Conservation (phyloP, 208 protist species). For the Angomonas ambiguus region DNA sequence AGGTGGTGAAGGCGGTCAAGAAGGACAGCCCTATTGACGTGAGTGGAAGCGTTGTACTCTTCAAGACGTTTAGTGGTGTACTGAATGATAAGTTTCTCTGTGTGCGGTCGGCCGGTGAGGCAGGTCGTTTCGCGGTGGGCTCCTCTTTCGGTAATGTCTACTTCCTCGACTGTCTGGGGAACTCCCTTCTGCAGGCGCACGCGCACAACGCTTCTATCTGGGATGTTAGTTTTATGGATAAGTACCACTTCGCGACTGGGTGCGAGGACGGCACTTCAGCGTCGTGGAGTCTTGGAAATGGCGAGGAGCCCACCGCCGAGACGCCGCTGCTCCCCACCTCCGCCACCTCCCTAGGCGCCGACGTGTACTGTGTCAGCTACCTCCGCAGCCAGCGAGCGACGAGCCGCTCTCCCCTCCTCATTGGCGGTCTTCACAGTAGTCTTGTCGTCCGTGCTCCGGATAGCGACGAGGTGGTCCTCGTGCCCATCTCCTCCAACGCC, state of each 20-base stretch:
- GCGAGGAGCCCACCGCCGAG: slow-evolving; percentile 14
- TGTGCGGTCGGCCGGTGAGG: slow-evolving; percentile 47
- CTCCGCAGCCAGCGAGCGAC: slow-evolving; percentile 25
- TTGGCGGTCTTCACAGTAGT: slow-evolving; percentile 67
- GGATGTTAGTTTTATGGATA: slow-evolving; percentile 69
- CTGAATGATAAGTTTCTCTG: slow-evolving; percentile 77
- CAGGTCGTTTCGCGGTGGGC: slow-evolving; percentile 69
- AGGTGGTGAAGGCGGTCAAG: slow-evolving; percentile 31
- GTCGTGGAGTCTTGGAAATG: slow-evolving; percentile 36
- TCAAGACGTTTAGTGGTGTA: slow-evolving; percentile 58
- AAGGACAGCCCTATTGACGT: slow-evolving; percentile 42
- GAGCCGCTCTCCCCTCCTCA: slow-evolving; percentile 41
- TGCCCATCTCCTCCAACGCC: slow-evolving; percentile 52
- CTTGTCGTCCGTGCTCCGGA: slow-evolving; percentile 47
- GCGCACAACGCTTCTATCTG: slow-evolving; percentile 74
- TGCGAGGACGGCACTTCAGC: slow-evolving; percentile 69
- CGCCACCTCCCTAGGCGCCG: slow-evolving; percentile 53
- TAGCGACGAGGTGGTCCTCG: slow-evolving; percentile 29
- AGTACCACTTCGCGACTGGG: slow-evolving; percentile 66
- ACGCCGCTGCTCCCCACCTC: slow-evolving; percentile 39
- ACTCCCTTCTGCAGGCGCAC: slow-evolving; percentile 79
- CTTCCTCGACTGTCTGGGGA: slow-evolving; percentile 72
- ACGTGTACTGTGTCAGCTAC: slow-evolving; percentile 75
- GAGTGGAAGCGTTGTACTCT: slow-evolving; percentile 58
- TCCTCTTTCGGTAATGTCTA: slow-evolving; percentile 79